Evolutionary conservation across 768 basidiomycete species (phyloP), one percentile per base, ranked within the genome.

Genomic region (Mycena metata): DNA sequence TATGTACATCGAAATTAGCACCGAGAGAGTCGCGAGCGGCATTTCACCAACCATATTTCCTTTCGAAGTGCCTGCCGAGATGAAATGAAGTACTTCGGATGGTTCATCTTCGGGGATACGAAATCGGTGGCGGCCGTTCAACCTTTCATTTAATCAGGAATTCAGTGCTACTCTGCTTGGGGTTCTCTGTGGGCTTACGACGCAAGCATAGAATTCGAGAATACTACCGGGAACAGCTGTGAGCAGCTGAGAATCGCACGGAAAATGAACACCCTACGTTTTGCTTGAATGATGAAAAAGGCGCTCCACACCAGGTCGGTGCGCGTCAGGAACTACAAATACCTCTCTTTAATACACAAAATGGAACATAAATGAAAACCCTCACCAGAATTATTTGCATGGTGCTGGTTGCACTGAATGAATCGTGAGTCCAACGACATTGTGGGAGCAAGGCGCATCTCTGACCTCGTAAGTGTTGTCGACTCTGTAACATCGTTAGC

Each of bases 191-290:
- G 13, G 19, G 43, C 64, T 24, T 16, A 65, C 65, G 58, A 52
- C 16, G 65, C 65, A n/a, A 66, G 58, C 65, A 63, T 63, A 2
- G 62, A 46, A 43, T 63, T 63, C 4, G 62, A 63, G 24, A 63
- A 63, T 45, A 63, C 62, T 63, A 21, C 6, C 11, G 17, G 16
- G 49, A 43, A 42, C 16, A 26, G 17, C 30, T 30, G 8, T 41
- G 21, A 41, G 12, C 26, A 19, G 8, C 15, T 33, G 21, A 23
- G 3, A 8, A 26, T 33, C 4, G 24, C 3, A 26, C 5, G 33
- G 2, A 17, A 5, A 30, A 7, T 5, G 24, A 16, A 7, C 0
- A 23, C 42, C 12, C 16, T 8, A 46, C 62, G 10, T 55, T 63
- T 63, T 45, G 62, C 11, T 24, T 63, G 62, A 11, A 63, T 36